Percentiles rank a stretch among this genome's conserved stretches.
Conservation (phyloP, 306 rosid genomes). For the Herpetospermum pedunculosum region DNA sequence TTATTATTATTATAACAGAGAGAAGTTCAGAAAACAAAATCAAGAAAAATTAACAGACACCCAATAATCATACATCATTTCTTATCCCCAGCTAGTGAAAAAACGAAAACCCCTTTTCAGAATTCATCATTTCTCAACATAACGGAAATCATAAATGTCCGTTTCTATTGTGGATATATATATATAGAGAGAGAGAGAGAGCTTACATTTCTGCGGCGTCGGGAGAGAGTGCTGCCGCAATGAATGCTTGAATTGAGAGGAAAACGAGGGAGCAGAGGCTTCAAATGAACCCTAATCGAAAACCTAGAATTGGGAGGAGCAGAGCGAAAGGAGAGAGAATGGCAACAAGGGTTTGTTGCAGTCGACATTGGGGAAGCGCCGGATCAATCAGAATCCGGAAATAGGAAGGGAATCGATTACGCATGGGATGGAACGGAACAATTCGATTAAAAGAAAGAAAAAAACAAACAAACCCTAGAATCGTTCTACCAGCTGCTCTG, state of each 20-base stretch:
- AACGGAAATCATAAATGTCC: not conserved
- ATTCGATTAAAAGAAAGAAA: not conserved
- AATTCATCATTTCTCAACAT: not conserved
- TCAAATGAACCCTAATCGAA: constrained; percentile 5
- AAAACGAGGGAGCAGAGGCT: constrained; percentile 3
- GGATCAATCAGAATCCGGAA: constrained; percentile 9
- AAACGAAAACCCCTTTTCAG: not conserved
- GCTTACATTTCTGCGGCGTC: not conserved
- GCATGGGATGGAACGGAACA: constrained; percentile 2
- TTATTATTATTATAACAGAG: not conserved
- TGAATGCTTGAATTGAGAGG: not conserved
- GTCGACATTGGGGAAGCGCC: constrained; percentile 4
- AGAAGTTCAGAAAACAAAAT: not conserved
- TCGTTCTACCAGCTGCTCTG: not conserved
- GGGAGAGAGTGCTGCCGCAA: not conserved
- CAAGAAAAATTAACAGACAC: not conserved
- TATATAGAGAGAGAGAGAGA: not conserved
- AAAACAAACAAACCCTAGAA: not conserved
- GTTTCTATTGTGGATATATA: not conserved
- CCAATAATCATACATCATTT: not conserved
- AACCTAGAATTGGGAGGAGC: not conserved
- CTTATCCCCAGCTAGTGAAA: not conserved
- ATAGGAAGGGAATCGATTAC: not conserved
- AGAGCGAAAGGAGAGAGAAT: not conserved
- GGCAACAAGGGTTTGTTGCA: constrained; percentile 8